Evolutionary conservation across 495 filamentous ascomycete species (phyloP), one percentile per base, ranked within the genome.

Genomic region (Penicillium desertorum): DNA sequence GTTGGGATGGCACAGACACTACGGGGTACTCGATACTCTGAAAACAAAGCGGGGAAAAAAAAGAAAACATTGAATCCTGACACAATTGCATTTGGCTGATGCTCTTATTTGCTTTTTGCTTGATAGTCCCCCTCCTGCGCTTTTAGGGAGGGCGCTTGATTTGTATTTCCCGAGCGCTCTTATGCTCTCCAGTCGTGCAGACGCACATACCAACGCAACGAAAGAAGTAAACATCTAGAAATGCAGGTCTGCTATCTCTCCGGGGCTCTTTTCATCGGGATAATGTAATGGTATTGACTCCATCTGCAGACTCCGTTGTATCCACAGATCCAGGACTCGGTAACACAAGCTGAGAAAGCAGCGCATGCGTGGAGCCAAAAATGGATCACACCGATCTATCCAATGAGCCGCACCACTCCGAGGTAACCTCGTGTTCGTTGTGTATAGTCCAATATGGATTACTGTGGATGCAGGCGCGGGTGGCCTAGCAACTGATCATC

Each of bases 401-500:
- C 39, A 43, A 53, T 42, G 30, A 39, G 41, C 23, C n/a, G n/a
- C 51, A 19, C 19, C 11, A 44, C 11, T 32, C 23, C 27, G 12
- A n/a, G n/a, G 17, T 29, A n/a, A 25, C 12, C 50, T 19, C 36
- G 14, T 43, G 37, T 52, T 43, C 20, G n/a, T 52, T 30, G n/a
- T 43, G 7, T 23, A 1, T 0, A 3, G 4, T 16, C 9, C 2
- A 34, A 32, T 20, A 20, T 29, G 45, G 45, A 47, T 30, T 12
- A 17, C 45, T 27, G 37, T 27, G 16, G 37, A 11, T 34, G 51
- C 11, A 8, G 36, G 14, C 11, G 50, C 23, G 27, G 39, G 27
- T 34, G 51, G 51, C 37, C 51, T 44, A 44, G 39, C 41, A 41
- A 32, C 14, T 22, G 51, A 34, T 53, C 51, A 25, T 37, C 47